These are phyloP conservation scores for Malus hybrid DNA, from an alignment of 331 rosid genomes.

Conservation along the genomic window DNA sequence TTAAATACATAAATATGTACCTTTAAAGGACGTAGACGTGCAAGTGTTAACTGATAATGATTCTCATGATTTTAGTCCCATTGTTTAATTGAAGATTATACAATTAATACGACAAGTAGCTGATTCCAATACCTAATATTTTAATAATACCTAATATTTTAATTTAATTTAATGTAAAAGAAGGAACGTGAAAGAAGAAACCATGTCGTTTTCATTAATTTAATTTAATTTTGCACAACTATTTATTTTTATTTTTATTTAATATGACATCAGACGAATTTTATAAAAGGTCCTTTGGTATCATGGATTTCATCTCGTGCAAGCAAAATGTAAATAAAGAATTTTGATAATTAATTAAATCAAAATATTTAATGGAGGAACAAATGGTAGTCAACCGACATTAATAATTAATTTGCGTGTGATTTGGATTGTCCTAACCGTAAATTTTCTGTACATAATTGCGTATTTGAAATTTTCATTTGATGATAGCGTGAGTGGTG, in stretches of 20 bases:
- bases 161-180: not conserved
- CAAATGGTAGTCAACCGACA: not conserved
- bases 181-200: no score
- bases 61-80: not conserved
- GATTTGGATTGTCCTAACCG: not conserved
- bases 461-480: not conserved
- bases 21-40: not conserved
- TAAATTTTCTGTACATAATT: not conserved
- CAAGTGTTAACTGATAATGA: not conserved
- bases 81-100: not conserved
- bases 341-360: not conserved
- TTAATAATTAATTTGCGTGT: not conserved
- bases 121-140: not conserved
- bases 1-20: no score
- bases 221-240: no score
- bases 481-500: no score
- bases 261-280: not conserved
- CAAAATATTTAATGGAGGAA: not conserved
- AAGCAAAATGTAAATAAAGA: not conserved
- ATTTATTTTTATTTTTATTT: not conserved
- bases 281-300: not conserved
- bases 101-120: not conserved
- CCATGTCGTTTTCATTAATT: no score
- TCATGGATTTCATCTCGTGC: not conserved
- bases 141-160: not conserved